Base-by-base conservation (phyloP, 352 stramenopile species). In the Phytopythium delawarense region DNA sequence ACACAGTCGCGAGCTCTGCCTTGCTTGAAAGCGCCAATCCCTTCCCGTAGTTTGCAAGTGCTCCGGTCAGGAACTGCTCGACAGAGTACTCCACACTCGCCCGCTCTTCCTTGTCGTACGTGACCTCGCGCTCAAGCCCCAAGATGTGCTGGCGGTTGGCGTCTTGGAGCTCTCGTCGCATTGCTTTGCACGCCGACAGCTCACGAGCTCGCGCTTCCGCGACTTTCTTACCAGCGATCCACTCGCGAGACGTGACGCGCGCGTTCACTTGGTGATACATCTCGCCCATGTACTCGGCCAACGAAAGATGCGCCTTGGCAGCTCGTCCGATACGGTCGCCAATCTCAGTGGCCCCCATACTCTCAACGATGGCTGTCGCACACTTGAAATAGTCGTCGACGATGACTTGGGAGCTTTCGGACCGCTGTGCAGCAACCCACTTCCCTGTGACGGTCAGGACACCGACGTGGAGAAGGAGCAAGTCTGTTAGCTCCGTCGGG, bases 391-490 rank as follows among this genome's bases (percentile, higher is more conserved):
- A 98, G 0, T 90, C 81, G n/a, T 97, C 84, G 2, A 98, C 74
- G 73, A 98, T 96, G n/a, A 86, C 73, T 72, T 91, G 81, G 9
- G 87, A 96, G 67, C 84, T 89, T 63, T 98, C 92, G 2, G 94
- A 93, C 57, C 95, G 93, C 65, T 98, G 91, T 59, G 91, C 89
- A 21, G 89, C 88, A 67, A 98, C 90, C 96, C 95, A 99, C 50
- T 91, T 89, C 18, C 95, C 94, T 46, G 91, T 97, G 9, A 84
- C 75, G 4, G 84, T 92, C 28, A 96, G 61, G 7, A 79, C 78
- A 30, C 79, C 68, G 4, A 91, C 77, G 23, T 81, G 81, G 7
- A 92, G 57, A 52, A 92, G 74, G 52, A 79, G 67, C 25, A 94
- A 65, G 20, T 69, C 61, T 13, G 37, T 68, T 2, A 35, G 35